These are phyloP conservation scores for Pisolithus tinctorius DNA, from an alignment of 768 basidiomycete genomes.

Conservation along the genomic window DNA sequence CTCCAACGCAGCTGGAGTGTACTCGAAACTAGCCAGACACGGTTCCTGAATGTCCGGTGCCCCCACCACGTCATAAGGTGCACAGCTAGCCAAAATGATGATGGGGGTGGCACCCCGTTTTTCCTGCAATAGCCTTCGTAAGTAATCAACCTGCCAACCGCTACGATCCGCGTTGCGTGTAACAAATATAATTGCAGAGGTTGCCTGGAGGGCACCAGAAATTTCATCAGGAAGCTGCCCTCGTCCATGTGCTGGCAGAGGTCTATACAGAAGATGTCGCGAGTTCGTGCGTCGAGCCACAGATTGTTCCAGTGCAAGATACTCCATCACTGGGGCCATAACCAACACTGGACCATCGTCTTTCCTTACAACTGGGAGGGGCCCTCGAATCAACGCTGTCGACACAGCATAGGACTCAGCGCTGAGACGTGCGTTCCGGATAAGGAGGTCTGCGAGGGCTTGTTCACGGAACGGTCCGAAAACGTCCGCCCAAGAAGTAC, in stretches of 20 bases:
- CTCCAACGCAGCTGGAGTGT: slow-evolving; percentile 45
- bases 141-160: slow-evolving; percentile 44
- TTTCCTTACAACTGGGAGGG: slow-evolving; percentile 29
- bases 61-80: slow-evolving; percentile 53
- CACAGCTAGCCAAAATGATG: slow-evolving; percentile 53
- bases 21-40: slow-evolving; percentile 54
- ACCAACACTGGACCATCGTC: slow-evolving; percentile 31
- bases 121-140: slow-evolving; percentile 25
- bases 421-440: slow-evolving; percentile 37
- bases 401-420: slow-evolving; percentile 40
- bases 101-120: slow-evolving; percentile 24
- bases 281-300: slow-evolving; percentile 28
- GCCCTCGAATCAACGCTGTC: slow-evolving; percentile 41
- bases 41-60: slow-evolving; percentile 21
- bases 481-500: slow-evolving; percentile 36
- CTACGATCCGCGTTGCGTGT: slow-evolving; percentile 50
- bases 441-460: slow-evolving; percentile 26
- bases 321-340: slow-evolving; percentile 50
- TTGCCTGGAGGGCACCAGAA: slow-evolving; percentile 8
- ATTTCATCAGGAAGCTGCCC: background rate
- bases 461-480: slow-evolving; percentile 23
- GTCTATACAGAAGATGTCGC: slow-evolving; percentile 43
- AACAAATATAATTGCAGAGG: slow-evolving; percentile 37
- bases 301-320: slow-evolving; percentile 35
- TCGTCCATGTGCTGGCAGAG: slow-evolving; percentile 3